Evolutionary conservation across 1,284 basidiomycete genomes (phyloP).

Genomic region (Apiotrichum gracile): DNA sequence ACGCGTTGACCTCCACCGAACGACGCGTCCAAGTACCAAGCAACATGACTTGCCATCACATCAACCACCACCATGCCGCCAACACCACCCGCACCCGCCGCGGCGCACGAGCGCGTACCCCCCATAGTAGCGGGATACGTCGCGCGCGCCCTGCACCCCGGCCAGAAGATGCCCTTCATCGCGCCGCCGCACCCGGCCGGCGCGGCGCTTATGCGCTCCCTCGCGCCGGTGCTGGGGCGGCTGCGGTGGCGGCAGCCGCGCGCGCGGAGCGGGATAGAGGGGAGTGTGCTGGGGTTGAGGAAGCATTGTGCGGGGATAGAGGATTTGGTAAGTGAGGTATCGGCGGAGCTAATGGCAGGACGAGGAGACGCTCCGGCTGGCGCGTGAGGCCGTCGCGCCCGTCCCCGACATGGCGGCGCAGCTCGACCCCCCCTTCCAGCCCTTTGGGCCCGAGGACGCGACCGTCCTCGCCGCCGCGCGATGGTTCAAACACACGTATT

Average conservation of each 20-base stretch:
- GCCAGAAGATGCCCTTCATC: no score
- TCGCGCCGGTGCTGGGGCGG: no score
- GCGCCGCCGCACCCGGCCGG: no score
- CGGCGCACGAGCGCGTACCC: no score
- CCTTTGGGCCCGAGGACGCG: slow-evolving; percentile 31
- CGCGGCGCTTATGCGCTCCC: background rate
- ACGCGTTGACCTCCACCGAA: no score
- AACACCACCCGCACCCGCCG: no score
- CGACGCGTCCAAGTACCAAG: no score
- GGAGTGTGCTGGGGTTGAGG: background rate
- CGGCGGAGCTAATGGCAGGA: background rate
- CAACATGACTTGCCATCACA: no score
- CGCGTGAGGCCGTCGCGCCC: background rate
- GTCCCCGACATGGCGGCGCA: background rate
- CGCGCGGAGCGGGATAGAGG: background rate
- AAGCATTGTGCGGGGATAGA: background rate
- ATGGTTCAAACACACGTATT: slow-evolving; percentile 50
- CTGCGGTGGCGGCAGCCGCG: no score
- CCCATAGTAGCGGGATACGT: no score
- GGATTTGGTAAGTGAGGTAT: background rate
- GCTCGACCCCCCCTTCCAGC: slow-evolving; percentile 20
- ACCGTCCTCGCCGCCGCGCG: slow-evolving; percentile 44
- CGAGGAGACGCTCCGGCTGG: background rate
- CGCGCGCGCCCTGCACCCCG: no score
- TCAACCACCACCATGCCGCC: no score